phyloP scores from a whole-genome alignment of 192 early-diverging fungal genomes.

The Gorgonomyces haynaldii region DNA sequence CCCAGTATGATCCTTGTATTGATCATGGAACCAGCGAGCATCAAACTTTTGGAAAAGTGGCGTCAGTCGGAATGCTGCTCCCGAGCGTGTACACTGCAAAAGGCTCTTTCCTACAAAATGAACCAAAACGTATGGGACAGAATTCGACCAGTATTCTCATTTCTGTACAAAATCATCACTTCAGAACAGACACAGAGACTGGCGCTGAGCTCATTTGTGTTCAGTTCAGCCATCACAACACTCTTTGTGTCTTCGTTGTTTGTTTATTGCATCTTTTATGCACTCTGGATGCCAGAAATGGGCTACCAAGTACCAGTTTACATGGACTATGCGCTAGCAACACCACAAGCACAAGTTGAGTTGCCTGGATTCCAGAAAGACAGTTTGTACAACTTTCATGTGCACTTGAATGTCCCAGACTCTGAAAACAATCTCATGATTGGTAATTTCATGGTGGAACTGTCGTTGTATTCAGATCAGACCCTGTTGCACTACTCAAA shows the following conservation, averaged over 20 bases:
- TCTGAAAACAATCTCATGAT: conserved; percentile 38
- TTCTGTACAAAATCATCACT: no score
- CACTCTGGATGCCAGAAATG: conserved; percentile 1
- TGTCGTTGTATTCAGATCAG: conserved; percentile 32
- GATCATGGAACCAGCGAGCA: no score
- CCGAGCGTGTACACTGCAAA: no score
- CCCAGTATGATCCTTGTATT: no score
- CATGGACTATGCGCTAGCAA: conserved; percentile 1
- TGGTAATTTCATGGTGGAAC: conserved; percentile 57
- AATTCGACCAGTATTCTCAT: no score
- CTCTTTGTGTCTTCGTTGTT: conserved; percentile 3
- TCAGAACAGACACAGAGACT: conserved; percentile 4
- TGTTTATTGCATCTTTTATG: conserved; percentile 3
- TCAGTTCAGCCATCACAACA: not conserved
- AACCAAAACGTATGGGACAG: no score
- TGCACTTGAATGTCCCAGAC: conserved; percentile 49
- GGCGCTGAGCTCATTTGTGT: conserved; percentile 3
- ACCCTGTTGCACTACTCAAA: conserved; percentile 21
- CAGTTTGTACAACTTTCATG: conserved; percentile 28
- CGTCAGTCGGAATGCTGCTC: no score
- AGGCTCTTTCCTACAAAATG: no score
- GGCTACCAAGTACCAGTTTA: conserved; percentile 3
- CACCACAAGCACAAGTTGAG: not conserved
- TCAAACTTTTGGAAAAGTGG: no score
- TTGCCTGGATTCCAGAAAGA: not conserved